Evolutionary conservation across 257 asterid species (phyloP), one percentile per base, ranked within the genome.

Genomic region (Nicotiana benthamiana): DNA sequence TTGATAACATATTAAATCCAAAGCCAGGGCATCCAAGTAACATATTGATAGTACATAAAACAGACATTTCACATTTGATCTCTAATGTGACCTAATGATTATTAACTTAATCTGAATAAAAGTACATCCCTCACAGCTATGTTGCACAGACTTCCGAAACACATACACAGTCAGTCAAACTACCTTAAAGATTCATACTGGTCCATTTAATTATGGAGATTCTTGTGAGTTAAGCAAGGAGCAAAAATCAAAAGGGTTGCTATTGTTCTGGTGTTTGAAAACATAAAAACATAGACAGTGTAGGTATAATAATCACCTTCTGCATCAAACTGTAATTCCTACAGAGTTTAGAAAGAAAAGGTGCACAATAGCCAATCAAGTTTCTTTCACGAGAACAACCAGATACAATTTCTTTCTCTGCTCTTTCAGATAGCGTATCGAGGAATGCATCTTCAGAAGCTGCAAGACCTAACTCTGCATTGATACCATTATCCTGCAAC

Each of bases 381-480:
- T 90, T 89, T 86, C 90, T 92, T 43, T 68, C 93, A 72, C 86
- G 53, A 75, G 85, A 80, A 70, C 93, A 86, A 76, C 92, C 90
- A 72, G 93, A 92, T 82, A 93, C 86, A 81, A 95, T 93, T 91
- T 95, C 98, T 86, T 94, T 93, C 86, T 95, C 98, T 36, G 98
- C 92, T 77, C 89, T 89, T 89, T 93, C 97, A 6, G 94, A 88
- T 17, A 95, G 90, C 63, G 82, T 80, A 88, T 95, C 99, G 75
- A 95, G 96, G 79, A 91, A 59, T 79, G 97, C 97, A 89, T 95
- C 99, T 70, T 94, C 97, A 80, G 99, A 93, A 53, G 92, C 96
- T 80, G 97, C 96, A 79, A 95, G 85, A 24, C 99, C 99, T 83
- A 95, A 85, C 90, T 93, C 99, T 24, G 95, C 92, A 80, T 86